Evolutionary conservation across 2,329 filamentous ascomycete genomes (phyloP).

Genomic region (Coniochaeta sp.): DNA sequence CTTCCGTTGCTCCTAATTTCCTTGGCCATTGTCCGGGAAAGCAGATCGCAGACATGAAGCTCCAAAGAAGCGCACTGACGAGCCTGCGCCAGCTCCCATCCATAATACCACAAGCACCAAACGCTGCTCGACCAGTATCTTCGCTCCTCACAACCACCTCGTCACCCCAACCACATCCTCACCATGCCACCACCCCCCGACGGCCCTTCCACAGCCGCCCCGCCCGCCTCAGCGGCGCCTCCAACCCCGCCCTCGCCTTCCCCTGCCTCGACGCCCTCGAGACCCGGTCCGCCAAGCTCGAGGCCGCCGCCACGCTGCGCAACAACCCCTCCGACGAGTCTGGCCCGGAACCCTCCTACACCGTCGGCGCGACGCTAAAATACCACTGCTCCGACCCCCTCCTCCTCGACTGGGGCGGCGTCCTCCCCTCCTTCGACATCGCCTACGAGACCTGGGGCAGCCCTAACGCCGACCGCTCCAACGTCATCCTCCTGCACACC

Average conservation of each 20-base stretch:
- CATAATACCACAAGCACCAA: neutral
- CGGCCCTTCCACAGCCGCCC: conserved; percentile 13
- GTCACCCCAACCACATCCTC: neutral
- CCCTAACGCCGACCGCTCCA: conserved; percentile 72
- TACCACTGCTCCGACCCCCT: conserved; percentile 71
- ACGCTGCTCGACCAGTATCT: neutral
- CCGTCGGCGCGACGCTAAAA: conserved; percentile 71
- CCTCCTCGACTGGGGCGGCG: conserved; percentile 88
- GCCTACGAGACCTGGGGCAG: conserved; percentile 91
- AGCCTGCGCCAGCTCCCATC: neutral
- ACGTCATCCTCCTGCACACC: conserved; percentile 87
- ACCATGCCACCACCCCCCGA: neutral
- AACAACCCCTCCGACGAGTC: conserved; percentile 48
- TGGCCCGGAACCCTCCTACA: conserved; percentile 92
- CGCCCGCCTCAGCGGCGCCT: conserved; percentile 31
- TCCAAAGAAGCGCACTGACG: neutral
- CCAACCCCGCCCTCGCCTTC: conserved; percentile 82
- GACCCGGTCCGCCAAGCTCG: conserved; percentile 66
- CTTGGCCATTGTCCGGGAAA: neutral
- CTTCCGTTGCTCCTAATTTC: too few relatives aligned
- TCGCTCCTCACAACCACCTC: neutral
- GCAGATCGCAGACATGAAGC: neutral
- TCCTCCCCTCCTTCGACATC: conserved; percentile 80
- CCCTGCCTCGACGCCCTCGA: conserved; percentile 85
- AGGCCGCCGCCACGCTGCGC: conserved; percentile 30